Evolutionary conservation across 306 rosid species (phyloP).

Genomic region (Trichosanthes truncata): DNA sequence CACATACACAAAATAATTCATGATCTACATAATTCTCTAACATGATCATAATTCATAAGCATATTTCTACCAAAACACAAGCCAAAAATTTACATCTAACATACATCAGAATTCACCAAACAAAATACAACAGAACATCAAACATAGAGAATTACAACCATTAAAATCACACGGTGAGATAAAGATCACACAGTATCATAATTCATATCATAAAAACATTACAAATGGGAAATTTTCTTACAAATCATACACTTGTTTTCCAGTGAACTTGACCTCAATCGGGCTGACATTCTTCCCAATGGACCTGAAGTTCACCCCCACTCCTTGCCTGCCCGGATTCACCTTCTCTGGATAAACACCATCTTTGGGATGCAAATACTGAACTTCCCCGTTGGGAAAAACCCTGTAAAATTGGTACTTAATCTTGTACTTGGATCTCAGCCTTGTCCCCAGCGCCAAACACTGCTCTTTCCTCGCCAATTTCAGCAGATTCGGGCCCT

Average conservation of each 20-base stretch:
- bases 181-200: neutral
- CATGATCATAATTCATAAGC: no score
- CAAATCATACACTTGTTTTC: conserved; percentile 73
- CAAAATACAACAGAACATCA: neutral
- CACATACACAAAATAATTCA: no score
- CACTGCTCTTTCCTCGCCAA: conserved; percentile 96
- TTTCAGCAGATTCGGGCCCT: conserved; percentile 80
- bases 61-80: no score
- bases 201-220: neutral
- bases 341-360: conserved; percentile 99
- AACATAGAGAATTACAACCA: neutral
- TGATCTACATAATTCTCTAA: no score
- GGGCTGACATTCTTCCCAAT: conserved; percentile 88
- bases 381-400: conserved; percentile 93
- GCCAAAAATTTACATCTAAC: no score
- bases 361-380: conserved; percentile 92
- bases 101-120: no score
- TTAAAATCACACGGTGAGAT: neutral
- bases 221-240: conserved; percentile 8
- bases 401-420: conserved; percentile 96
- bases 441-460: conserved; percentile 87
- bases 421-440: conserved; percentile 93
- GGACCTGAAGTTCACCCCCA: conserved; percentile 77
- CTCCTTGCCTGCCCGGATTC: conserved; percentile 87
- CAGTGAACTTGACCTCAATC: conserved; percentile 95